Conservation (phyloP, 2,329 filamentous ascomycete genomes). For the Aspergillus udagawae region DNA sequence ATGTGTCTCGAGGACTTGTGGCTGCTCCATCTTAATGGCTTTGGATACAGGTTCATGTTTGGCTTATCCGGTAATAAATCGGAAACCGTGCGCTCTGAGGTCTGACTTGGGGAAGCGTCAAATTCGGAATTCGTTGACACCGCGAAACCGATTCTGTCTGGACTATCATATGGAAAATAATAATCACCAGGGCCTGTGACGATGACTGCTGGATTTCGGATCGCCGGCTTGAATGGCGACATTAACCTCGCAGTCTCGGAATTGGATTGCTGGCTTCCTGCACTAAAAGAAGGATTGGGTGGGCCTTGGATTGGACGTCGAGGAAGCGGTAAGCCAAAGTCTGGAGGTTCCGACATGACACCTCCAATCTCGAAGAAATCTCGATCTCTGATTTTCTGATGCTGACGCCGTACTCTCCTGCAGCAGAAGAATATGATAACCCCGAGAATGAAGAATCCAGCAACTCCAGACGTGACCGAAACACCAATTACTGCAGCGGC, state of each 20-base stretch:
- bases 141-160: conserved; percentile 28
- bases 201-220: conserved; percentile 17
- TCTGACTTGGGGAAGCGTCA: conserved; percentile 27
- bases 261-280: conserved; percentile 1
- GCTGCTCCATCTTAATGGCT: conserved; percentile 32
- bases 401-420: conserved; percentile 24
- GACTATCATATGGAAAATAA: conserved; percentile 1
- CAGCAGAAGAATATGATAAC: conserved; percentile 31
- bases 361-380: conserved; percentile 39
- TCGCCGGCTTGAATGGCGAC: conserved; percentile 12
- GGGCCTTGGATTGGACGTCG: conserved; percentile 15
- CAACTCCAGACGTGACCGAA: conserved; percentile 33
- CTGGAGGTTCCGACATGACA: conserved; percentile 33
- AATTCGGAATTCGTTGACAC: conserved; percentile 26
- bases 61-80: conserved; percentile 34
- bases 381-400: conserved; percentile 17
- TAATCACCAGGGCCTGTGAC: conserved; percentile 14
- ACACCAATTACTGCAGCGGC: conserved; percentile 33
- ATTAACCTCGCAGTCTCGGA: conserved; percentile 19
- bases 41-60: conserved; percentile 33
- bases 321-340: conserved; percentile 25
- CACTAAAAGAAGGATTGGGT: conserved; percentile 10
- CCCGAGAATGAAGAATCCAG: conserved; percentile 31
- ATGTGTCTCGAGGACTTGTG: conserved; percentile 17
- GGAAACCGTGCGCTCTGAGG: conserved; percentile 36